Percentiles rank a stretch among this genome's conserved stretches.
phyloP scores from a whole-genome alignment of 345 rosid genomes.

The Corchorus capsularis region DNA sequence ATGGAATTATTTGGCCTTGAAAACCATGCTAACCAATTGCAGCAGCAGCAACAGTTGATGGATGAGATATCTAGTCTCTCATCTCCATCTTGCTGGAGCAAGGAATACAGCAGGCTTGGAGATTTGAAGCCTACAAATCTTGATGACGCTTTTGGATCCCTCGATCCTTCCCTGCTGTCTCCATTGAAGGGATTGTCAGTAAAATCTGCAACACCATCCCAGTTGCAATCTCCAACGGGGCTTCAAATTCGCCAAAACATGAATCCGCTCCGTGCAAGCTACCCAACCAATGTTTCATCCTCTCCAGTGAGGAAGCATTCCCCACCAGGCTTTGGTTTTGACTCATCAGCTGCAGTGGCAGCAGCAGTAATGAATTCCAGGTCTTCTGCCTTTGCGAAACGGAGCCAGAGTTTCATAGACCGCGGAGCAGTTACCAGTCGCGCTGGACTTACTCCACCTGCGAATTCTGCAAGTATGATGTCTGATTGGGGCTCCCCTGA shows the following conservation, averaged over 20 bases:
- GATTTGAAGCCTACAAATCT: constrained; percentile 59
- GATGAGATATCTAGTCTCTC: constrained; percentile 71
- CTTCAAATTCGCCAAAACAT: constrained; percentile 65
- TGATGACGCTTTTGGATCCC: constrained; percentile 64
- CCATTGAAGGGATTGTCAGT: constrained; percentile 50
- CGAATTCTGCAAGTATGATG: constrained; percentile 46
- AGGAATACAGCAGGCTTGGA: constrained; percentile 46
- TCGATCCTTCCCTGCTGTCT: constrained; percentile 58
- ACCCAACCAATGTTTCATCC: constrained; percentile 50
- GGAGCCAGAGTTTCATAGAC: constrained; percentile 92
- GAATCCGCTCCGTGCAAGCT: constrained; percentile 69
- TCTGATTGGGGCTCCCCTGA: constrained; percentile 76
- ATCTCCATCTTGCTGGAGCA: constrained; percentile 57
- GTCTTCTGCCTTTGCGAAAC: constrained; percentile 77
- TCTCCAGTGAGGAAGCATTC: constrained; percentile 51
- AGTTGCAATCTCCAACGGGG: constrained; percentile 68
- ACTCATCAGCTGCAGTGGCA: constrained; percentile 87
- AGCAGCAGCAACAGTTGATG: constrained; percentile 46
- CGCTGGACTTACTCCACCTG: constrained; percentile 47
- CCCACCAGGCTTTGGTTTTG: constrained; percentile 57
- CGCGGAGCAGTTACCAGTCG: constrained; percentile 45
- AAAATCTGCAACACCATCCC: constrained; percentile 45
- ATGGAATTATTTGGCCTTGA: constrained; percentile 68
- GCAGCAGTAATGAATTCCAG: constrained; percentile 91
- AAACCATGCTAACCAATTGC: constrained; percentile 39